Base-by-base conservation (phyloP, 768 basidiomycete species). In the Rubroboletus satanas region DNA sequence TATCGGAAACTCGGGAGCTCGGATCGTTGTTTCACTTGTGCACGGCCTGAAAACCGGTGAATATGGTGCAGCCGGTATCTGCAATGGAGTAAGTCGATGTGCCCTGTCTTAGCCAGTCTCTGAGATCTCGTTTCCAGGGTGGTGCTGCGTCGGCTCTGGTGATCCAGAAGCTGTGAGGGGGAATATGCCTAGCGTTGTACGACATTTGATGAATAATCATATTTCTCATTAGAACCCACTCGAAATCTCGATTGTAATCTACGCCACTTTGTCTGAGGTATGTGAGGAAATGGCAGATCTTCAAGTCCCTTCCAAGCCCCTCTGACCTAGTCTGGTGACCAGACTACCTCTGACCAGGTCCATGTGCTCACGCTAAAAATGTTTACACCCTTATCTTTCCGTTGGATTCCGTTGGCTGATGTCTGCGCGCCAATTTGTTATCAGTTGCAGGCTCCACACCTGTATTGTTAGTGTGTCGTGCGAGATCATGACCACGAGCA, bases 1-100 rank as follows among this genome's bases (percentile, higher is more conserved):
- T 42, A 93, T 98, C 68, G 96, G 96, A 56, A 98, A 92, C 73
- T 97, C 93, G 37, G 96, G 96, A 18, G 83, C 90, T 45, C 87
- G 96, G 48, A 98, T 98, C 74, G 79, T 98, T 46, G 95, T 98
- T 28, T 90, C 96, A 7, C 82, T 98, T 18, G 78, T 92, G 5
- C 94, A 98, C 69, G 84, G 88, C n/a, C 83, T 98, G 61, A 87
- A 96, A 78, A 71, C 85, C 3, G 95, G 95, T 37, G 80, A 98
- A 75, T 97, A 95, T 65, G 96, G 95, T 62, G 93, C 91, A 51
- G 96, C 95, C 37, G 94, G 88, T 71, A 88, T 98, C 62, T 98
- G 96, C 82, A 98, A 98, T 67, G 96, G 94, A 59, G 93, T 95
- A 71, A 72, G 93, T 79, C 8, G 12, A 55, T 54, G 42, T 21